A percentile compares a stretch with the other conserved stretches of the same genome.
phyloP scores from a whole-genome alignment of 495 filamentous ascomycete species.

The Neurospora cerealis region DNA sequence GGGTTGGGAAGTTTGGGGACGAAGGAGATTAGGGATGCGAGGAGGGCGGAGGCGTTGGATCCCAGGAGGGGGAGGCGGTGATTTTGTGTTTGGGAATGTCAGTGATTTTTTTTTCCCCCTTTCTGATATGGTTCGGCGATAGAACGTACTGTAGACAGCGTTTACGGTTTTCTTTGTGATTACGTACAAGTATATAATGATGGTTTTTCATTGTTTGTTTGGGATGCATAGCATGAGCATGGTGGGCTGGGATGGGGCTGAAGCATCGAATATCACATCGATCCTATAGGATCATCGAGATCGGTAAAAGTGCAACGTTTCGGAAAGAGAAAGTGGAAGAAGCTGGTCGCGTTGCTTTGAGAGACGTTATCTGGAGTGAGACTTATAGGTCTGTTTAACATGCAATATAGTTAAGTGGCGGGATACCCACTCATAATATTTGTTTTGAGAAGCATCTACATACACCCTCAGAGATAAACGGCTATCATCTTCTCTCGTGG shows the following conservation, averaged over 20 bases:
- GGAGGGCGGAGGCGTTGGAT: conserved; percentile 73
- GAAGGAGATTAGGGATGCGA: conserved; percentile 79
- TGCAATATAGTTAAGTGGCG: neutral
- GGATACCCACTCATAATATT: neutral
- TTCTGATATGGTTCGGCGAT: neutral
- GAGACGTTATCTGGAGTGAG: neutral
- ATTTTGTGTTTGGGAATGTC: neutral
- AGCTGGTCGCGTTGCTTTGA: neutral
- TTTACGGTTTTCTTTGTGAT: neutral
- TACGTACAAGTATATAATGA: neutral
- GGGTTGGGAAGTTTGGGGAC: conserved; percentile 83
- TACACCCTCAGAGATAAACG: too few relatives aligned
- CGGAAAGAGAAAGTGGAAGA: neutral
- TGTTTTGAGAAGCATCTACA: neutral
- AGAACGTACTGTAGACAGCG: neutral
- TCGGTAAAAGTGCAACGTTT: neutral
- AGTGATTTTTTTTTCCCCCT: neutral
- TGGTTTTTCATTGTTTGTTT: neutral
- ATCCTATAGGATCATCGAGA: neutral
- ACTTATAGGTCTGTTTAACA: neutral
- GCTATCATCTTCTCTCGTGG: too few relatives aligned
- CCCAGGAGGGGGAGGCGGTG: conserved; percentile 55
- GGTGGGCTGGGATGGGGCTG: neutral
- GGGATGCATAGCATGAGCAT: neutral
- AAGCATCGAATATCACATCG: neutral